Evolutionary conservation across 805 yeast genomes (phyloP).

Genomic region (Torulaspora gathmanii): DNA sequence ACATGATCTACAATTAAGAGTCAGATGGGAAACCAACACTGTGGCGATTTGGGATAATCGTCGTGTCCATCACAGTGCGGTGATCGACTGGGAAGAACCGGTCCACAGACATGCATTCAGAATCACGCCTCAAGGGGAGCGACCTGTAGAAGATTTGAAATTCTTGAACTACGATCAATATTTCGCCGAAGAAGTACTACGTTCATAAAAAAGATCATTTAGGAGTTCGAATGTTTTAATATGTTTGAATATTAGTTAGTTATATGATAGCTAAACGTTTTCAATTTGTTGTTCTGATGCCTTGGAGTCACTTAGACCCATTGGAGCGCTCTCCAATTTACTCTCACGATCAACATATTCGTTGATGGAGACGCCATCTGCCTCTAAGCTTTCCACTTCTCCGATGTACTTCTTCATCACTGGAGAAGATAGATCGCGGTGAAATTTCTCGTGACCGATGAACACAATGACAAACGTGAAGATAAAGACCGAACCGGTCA

Average conservation of each 20-base stretch:
- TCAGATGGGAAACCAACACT: slow-evolving; percentile 62
- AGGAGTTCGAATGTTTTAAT: background rate
- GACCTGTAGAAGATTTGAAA: slow-evolving; percentile 51
- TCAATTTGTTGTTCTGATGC: slow-evolving; percentile 13
- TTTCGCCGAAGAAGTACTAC: slow-evolving; percentile 3
- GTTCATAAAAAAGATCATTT: background rate
- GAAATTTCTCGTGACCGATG: slow-evolving; percentile 55
- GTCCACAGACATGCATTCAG: slow-evolving; percentile 66
- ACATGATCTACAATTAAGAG: slow-evolving; percentile 61
- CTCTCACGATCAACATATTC: slow-evolving; percentile 2
- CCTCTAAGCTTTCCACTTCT: slow-evolving; percentile 20
- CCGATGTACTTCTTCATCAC: slow-evolving; percentile 31
- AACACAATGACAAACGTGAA: slow-evolving; percentile 45
- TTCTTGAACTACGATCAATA: slow-evolving; percentile 30
- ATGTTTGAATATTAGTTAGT: slow-evolving; percentile 1
- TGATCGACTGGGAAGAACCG: slow-evolving; percentile 64
- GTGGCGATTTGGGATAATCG: slow-evolving; percentile 79
- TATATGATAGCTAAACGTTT: background rate
- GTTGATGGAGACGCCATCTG: slow-evolving; percentile 6
- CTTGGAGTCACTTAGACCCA: slow-evolving; percentile 12
- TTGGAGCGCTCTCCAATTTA: slow-evolving; percentile 6
- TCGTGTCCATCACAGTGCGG: slow-evolving; percentile 59
- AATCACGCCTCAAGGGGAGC: slow-evolving; percentile 68
- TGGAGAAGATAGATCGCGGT: slow-evolving; percentile 36
- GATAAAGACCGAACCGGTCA: slow-evolving; percentile 61